phyloP scores from a whole-genome alignment of 192 early-diverging fungal genomes.

The Umbelopsis vinacea region DNA sequence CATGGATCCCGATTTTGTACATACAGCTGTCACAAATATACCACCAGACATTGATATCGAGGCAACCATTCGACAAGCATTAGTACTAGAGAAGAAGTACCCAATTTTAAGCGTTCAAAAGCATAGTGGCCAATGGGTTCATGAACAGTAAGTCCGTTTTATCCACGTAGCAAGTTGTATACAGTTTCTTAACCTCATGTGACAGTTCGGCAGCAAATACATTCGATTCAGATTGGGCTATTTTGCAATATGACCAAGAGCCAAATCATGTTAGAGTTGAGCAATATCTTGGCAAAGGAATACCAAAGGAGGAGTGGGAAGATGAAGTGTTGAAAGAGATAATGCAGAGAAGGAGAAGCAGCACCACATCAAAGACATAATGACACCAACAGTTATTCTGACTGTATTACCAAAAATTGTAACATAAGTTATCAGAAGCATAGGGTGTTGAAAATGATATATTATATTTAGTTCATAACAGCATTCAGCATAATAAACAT shows the following conservation, averaged over 20 bases:
- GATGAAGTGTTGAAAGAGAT: conserved; percentile 41
- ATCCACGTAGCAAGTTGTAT: not conserved
- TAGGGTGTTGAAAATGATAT: no score
- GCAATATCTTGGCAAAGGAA: conserved; percentile 25
- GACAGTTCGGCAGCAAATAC: conserved; percentile 42
- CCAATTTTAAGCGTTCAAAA: conserved; percentile 51
- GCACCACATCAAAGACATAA: not conserved
- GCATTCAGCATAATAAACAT: no score
- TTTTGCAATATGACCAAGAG: conserved; percentile 26
- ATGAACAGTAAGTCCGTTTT: conserved; percentile 46
- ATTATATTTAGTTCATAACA: no score
- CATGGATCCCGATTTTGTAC: conserved; percentile 51
- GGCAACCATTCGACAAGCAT: conserved; percentile 44
- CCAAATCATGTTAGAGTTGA: conserved; percentile 34
- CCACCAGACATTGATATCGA: conserved; percentile 54
- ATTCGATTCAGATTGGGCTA: conserved; percentile 35
- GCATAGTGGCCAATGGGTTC: conserved; percentile 46
- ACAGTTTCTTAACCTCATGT: no score
- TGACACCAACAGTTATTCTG: not conserved
- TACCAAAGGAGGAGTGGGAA: conserved; percentile 44
- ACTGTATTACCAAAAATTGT: not conserved
- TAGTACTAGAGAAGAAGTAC: conserved; percentile 45
- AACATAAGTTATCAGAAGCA: not conserved
- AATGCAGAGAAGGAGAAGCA: conserved; percentile 24
- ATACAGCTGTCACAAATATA: conserved; percentile 56